Evolutionary conservation across 2,329 filamentous ascomycete species (phyloP).

Genomic region (Epichloe sp.): DNA sequence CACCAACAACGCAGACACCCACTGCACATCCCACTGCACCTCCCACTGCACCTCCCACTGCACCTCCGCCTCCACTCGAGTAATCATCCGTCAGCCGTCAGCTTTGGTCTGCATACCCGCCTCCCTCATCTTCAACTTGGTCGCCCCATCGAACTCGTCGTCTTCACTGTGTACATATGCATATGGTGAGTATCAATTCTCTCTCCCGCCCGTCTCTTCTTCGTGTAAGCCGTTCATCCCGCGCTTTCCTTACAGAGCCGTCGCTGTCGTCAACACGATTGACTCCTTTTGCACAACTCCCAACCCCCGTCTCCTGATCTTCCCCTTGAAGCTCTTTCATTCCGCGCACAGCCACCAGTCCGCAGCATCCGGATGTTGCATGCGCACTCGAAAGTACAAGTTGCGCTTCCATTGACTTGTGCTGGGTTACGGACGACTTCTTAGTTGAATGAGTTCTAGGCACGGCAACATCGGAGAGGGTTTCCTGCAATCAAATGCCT

Average conservation of each 20-base stretch:
- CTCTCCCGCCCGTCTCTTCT: not conserved
- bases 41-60: not conserved
- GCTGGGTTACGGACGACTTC: not conserved
- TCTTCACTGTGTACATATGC: not conserved
- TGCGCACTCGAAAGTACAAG: not conserved
- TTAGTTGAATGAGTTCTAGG: not conserved
- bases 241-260: not conserved
- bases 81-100: not conserved
- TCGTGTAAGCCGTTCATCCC: not conserved
- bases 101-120: not conserved
- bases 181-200: conserved; percentile 2
- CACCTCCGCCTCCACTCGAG: not conserved
- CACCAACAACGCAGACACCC: not conserved
- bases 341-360: not conserved
- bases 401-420: not conserved
- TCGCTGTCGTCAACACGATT: not conserved
- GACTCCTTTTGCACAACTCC: not conserved
- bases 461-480: not conserved
- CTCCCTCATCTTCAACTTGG: not conserved
- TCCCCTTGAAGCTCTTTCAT: not conserved
- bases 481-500: not conserved
- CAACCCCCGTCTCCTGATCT: not conserved
- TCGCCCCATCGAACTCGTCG: not conserved
- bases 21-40: not conserved
- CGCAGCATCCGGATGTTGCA: not conserved